Conservation (phyloP, 2,329 filamentous ascomycete genomes). For the Alternaria brassicae region DNA sequence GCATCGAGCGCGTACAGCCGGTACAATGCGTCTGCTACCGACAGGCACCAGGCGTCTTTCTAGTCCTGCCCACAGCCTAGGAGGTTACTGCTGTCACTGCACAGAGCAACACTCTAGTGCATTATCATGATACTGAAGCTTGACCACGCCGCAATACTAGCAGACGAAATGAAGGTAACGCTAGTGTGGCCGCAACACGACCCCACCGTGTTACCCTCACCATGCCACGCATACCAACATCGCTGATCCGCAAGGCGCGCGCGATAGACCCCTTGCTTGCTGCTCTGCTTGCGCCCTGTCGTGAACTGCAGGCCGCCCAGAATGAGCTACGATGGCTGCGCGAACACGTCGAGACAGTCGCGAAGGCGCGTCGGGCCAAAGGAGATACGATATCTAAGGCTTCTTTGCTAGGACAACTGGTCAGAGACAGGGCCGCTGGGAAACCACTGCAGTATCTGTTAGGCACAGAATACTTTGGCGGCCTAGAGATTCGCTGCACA, state of each 20-base stretch:
- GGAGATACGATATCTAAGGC: slow-evolving; percentile 27
- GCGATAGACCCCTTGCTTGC: slow-evolving; percentile 64
- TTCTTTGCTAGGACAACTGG: slow-evolving; percentile 35
- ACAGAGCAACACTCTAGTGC: too few relatives aligned
- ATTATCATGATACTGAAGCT: not conserved
- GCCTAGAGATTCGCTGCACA: slow-evolving; percentile 77
- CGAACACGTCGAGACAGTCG: slow-evolving; percentile 58
- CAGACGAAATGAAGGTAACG: not conserved
- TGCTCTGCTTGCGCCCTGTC: slow-evolving; percentile 68
- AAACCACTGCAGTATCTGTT: slow-evolving; percentile 89
- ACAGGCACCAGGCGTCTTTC: not conserved
- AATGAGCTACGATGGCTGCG: slow-evolving; percentile 78
- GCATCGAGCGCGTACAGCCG: too few relatives aligned
- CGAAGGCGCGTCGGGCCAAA: slow-evolving; percentile 27
- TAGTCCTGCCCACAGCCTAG: too few relatives aligned
- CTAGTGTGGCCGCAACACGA: slow-evolving; percentile 5
- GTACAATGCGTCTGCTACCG: too few relatives aligned
- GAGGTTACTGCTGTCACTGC: not conserved
- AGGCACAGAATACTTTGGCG: slow-evolving; percentile 86
- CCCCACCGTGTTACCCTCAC: slow-evolving; percentile 5
- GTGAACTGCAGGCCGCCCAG: slow-evolving; percentile 67
- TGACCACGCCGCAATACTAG: not conserved
- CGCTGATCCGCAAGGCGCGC: slow-evolving; percentile 63
- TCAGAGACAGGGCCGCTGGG: slow-evolving; percentile 60
- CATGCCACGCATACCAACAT: slow-evolving; percentile 67